These are phyloP conservation scores for Chlorella sp. DNA, from an alignment of 139 green algal species.

Conservation along the genomic window DNA sequence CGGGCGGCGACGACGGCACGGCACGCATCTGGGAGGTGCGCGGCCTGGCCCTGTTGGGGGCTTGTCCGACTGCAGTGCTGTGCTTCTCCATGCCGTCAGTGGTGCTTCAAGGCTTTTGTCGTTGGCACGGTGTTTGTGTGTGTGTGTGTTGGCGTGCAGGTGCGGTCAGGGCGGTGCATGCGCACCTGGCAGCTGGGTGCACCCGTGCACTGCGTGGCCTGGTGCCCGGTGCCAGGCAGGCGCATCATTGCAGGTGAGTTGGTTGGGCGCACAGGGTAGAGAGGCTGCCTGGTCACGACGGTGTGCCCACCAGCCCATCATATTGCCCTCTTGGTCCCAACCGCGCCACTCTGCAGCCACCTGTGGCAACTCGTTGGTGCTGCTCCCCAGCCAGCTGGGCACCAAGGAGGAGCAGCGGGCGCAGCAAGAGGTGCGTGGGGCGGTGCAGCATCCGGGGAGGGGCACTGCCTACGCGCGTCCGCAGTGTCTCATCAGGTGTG, in stretches of 20 bases:
- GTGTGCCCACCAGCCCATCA: too few relatives aligned
- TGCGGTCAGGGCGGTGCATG: slow-evolving; percentile 30
- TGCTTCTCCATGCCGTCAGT: too few relatives aligned
- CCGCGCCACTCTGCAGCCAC: slow-evolving; percentile 1
- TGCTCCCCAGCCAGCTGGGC: slow-evolving; percentile 52
- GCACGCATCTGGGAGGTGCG: slow-evolving; percentile 85
- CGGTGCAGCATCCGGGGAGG: too few relatives aligned
- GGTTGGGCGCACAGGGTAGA: too few relatives aligned
- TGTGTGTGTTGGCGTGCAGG: too few relatives aligned
- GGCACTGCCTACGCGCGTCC: too few relatives aligned
- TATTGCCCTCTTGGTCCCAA: too few relatives aligned
- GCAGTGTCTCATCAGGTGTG: too few relatives aligned
- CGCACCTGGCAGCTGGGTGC: slow-evolving; percentile 43
- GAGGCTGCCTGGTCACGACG: too few relatives aligned
- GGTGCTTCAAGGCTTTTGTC: too few relatives aligned
- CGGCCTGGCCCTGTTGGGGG: not conserved
- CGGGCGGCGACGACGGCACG: slow-evolving; percentile 58
- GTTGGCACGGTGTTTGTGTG: too few relatives aligned
- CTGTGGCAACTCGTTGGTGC: slow-evolving; percentile 44
- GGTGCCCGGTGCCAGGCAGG: slow-evolving; percentile 54
- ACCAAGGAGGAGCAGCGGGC: slow-evolving; percentile 1
- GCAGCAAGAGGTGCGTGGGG: slow-evolving; percentile 3
- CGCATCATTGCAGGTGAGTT: slow-evolving; percentile 38
- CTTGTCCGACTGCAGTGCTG: not conserved
- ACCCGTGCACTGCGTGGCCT: slow-evolving; percentile 52